Conservation (phyloP, 2,329 filamentous ascomycete genomes). For the Dendryphion nanum region DNA sequence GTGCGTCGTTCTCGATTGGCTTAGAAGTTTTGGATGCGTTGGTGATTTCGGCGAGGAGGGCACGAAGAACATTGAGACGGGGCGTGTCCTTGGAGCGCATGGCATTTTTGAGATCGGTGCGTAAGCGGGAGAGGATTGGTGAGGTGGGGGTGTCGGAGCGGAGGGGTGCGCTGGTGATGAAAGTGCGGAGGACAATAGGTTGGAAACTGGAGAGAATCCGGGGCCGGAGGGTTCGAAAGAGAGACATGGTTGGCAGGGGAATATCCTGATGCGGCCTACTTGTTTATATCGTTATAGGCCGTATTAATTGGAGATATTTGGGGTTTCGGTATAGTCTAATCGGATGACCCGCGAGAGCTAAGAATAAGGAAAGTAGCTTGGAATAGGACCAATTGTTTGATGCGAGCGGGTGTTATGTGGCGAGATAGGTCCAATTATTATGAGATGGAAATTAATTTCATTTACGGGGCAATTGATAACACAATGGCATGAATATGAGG, state of each 20-base stretch:
- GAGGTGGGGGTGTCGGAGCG: conserved; percentile 12
- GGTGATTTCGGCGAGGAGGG: conserved; percentile 66
- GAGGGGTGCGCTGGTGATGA: conserved; percentile 19
- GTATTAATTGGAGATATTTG: too few relatives aligned
- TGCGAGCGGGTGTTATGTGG: too few relatives aligned
- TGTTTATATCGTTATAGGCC: too few relatives aligned
- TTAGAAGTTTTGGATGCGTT: conserved; percentile 72
- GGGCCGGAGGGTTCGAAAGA: conserved; percentile 21
- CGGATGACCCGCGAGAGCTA: too few relatives aligned
- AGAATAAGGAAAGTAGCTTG: too few relatives aligned
- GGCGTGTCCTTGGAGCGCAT: conserved; percentile 52
- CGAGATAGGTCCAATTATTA: too few relatives aligned
- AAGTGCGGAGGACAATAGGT: conserved; percentile 20
- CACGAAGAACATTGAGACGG: conserved; percentile 67
- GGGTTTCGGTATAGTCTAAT: too few relatives aligned
- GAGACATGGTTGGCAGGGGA: conserved; percentile 17
- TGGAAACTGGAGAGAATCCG: conserved; percentile 6
- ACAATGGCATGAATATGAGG: too few relatives aligned
- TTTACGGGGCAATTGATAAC: too few relatives aligned
- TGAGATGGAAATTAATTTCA: too few relatives aligned
- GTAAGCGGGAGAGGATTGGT: conserved; percentile 43
- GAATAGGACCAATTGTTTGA: too few relatives aligned
- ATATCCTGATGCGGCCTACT: too few relatives aligned
- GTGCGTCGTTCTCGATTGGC: conserved; percentile 69
- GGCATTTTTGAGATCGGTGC: conserved; percentile 47